These are phyloP conservation scores for Aureobasidium sp. DNA, from an alignment of 2,329 filamentous ascomycete species.

Conservation along the genomic window DNA sequence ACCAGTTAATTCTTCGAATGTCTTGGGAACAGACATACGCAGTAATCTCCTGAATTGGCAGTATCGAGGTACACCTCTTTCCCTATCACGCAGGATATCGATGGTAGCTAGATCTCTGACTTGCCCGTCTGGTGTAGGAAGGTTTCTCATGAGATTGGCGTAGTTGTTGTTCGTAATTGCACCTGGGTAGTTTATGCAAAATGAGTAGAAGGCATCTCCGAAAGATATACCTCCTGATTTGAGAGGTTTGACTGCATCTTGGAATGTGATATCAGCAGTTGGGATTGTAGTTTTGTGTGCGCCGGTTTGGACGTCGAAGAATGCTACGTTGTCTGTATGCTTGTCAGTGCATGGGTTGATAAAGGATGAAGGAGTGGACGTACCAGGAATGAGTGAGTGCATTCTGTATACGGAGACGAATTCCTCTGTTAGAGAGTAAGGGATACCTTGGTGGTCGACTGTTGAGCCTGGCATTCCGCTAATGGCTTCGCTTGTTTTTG, in stretches of 20 bases:
- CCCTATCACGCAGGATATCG: constrained; percentile 53
- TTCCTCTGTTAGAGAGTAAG: constrained; percentile 50
- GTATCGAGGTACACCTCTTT: constrained; percentile 54
- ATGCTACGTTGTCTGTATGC: constrained; percentile 35
- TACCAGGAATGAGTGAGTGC: constrained; percentile 44
- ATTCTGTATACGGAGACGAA: constrained; percentile 52
- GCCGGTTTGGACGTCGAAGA: constrained; percentile 36
- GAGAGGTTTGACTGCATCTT: constrained; percentile 38
- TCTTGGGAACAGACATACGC: constrained; percentile 39
- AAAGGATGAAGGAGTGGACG: background rate
- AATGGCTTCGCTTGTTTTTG: constrained; percentile 43
- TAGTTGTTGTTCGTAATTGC: constrained; percentile 49
- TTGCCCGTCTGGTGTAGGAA: constrained; percentile 46
- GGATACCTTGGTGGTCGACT: constrained; percentile 41
- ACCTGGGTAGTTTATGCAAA: constrained; percentile 55
- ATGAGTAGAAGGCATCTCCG: constrained; percentile 49
- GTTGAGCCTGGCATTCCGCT: constrained; percentile 46
- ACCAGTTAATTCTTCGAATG: constrained; percentile 47
- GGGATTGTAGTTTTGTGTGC: constrained; percentile 35
- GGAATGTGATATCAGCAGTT: constrained; percentile 38
- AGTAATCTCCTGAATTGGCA: constrained; percentile 51
- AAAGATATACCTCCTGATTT: constrained; percentile 34
- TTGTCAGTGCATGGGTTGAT: background rate
- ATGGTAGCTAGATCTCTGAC: constrained; percentile 52
- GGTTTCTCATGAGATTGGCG: constrained; percentile 45